Evolutionary conservation across 257 asterid species (phyloP), one percentile per base, ranked within the genome.

Genomic region (Jaltomata sinuosa): DNA sequence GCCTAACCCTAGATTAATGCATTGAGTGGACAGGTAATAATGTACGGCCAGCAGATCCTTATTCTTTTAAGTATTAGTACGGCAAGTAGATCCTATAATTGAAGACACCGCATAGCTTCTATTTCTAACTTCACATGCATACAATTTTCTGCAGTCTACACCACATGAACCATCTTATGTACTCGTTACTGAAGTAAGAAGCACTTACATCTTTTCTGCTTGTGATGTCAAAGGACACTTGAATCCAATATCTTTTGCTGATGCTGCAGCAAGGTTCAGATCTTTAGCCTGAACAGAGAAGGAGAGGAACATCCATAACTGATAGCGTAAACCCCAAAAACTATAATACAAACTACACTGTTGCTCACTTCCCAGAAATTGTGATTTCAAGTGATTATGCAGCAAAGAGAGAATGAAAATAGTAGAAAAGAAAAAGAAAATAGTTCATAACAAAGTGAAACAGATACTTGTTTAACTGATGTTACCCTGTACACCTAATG

Each of bases 211-310:
- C 57, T 90, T 88, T 77, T 90, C 92, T 25, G 98, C 94, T 84
- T 90, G 87, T 85, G 85, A 87, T 53, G 98, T 83, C 92, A 90
- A 84, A 12, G 97, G 98, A 67, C 85, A 92, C 59, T 25, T 90
- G 38, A 91, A 47, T 34, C 90, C 87, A 32, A 90, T 94, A 83
- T 91, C 93, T 87, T 93, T 87, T 68, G 97, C 97, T 45, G 99
- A 93, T 83, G 86, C 86, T 25, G 89, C 87, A 1, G 95, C 99
- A 64, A 96, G 97, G 81, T 87, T 90, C 45, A 96, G 89, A 90
- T 96, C 99, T 91, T 96, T 96, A 85, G 94, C 98, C 99, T 96
- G 89, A 86, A 89, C 27, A 15, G 53, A 84, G 32, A 79, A 72
- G 52, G 31, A 68, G 5, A 81, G 16, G 27, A 45, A 22, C 61